Conservation (phyloP, 176 grass and related monocot genomes). For the Oryza longistaminata region DNA sequence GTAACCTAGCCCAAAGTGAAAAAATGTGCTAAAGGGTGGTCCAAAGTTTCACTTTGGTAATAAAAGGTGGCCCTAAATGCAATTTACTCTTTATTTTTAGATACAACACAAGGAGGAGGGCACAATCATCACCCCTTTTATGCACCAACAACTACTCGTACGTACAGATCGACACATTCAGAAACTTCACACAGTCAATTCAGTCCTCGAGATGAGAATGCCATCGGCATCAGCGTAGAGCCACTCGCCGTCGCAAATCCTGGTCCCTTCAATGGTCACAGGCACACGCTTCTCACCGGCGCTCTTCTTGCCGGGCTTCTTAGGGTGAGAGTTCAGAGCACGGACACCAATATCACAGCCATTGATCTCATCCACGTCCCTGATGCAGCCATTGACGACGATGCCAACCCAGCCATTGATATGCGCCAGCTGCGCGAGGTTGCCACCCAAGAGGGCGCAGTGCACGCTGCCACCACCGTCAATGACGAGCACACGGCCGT, state of each 20-base stretch:
- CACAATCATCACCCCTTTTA: too few relatives aligned
- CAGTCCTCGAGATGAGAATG: conserved; percentile 60
- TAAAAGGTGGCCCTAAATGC: too few relatives aligned
- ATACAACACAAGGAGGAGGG: too few relatives aligned
- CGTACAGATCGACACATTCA: background rate
- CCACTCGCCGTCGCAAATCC: conserved; percentile 76
- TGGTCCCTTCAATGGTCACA: conserved; percentile 55
- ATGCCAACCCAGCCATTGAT: conserved; percentile 89
- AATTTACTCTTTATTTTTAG: too few relatives aligned
- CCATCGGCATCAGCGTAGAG: conserved; percentile 73
- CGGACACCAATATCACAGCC: conserved; percentile 83
- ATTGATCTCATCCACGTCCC: conserved; percentile 87
- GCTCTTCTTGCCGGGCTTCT: conserved; percentile 88
- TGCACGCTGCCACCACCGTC: conserved; percentile 80
- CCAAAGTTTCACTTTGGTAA: too few relatives aligned
- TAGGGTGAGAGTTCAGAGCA: conserved; percentile 65
- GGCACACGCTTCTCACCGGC: conserved; percentile 70
- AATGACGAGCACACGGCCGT: conserved; percentile 67
- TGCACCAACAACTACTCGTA: background rate
- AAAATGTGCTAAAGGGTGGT: too few relatives aligned
- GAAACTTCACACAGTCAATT: conserved; percentile 46
- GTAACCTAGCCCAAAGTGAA: too few relatives aligned
- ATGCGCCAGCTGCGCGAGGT: conserved; percentile 81
- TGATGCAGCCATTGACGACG: conserved; percentile 83
- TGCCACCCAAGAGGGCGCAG: conserved; percentile 76